These are phyloP conservation scores for Oidiodendron maius DNA, from an alignment of 495 filamentous ascomycete genomes.

Conservation along the genomic window DNA sequence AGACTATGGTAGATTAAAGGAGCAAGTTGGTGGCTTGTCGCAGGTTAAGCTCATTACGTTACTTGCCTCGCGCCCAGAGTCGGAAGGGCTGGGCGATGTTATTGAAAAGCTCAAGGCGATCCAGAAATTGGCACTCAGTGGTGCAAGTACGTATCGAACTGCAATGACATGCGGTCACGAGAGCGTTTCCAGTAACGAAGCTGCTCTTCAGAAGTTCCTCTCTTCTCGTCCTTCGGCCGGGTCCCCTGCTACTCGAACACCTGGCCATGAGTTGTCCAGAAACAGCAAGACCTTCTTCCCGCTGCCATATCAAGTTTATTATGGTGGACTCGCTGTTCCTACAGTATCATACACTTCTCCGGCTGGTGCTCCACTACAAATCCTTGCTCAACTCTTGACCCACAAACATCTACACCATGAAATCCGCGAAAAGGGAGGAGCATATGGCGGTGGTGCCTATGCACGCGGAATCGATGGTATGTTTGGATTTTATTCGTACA, in stretches of 20 bases:
- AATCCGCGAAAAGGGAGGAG: conserved; percentile 95
- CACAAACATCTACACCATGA: conserved; percentile 97
- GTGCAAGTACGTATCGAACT: conserved; percentile 54
- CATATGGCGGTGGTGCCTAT: conserved; percentile 90
- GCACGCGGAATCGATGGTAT: conserved; percentile 70
- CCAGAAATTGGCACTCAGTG: conserved; percentile 64
- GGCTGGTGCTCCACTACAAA: conserved; percentile 70
- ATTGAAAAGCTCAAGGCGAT: conserved; percentile 84
- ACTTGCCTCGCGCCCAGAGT: conserved; percentile 42
- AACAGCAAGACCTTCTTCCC: conserved; percentile 80
- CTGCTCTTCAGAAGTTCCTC: conserved; percentile 67
- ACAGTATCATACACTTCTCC: conserved; percentile 80
- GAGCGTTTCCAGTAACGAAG: conserved; percentile 62
- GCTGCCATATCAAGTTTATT: conserved; percentile 95
- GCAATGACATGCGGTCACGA: conserved; percentile 83
- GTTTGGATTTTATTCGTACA: conserved; percentile 93
- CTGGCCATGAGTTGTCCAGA: conserved; percentile 21
- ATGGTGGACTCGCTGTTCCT: conserved; percentile 71
- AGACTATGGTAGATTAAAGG: conserved; percentile 58
- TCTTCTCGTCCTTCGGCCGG: conserved; percentile 43
- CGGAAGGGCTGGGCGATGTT: conserved; percentile 64
- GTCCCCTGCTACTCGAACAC: conserved; percentile 29
- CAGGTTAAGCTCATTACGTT: conserved; percentile 82
- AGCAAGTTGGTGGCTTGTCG: conserved; percentile 79
- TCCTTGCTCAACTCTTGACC: conserved; percentile 89